Percentiles rank a stretch among this genome's conserved stretches.
Evolutionary conservation across 495 filamentous ascomycete genomes (phyloP).

Genomic region (Bombardia bombarda): DNA sequence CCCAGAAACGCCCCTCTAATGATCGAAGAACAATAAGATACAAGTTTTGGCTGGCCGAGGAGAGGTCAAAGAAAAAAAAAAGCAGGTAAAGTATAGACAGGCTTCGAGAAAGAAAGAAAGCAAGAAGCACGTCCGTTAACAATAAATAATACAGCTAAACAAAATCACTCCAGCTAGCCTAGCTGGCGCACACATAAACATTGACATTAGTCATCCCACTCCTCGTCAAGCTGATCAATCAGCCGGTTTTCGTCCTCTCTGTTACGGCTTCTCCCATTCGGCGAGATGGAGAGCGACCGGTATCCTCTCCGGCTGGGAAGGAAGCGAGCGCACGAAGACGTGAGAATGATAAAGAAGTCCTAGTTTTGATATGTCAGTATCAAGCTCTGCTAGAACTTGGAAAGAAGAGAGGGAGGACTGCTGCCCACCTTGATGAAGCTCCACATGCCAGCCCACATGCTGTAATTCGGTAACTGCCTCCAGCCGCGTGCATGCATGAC

Average conservation of each 20-base stretch:
- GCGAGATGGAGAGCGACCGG: constrained; percentile 43
- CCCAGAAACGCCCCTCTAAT: too few relatives aligned
- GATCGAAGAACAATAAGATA: too few relatives aligned
- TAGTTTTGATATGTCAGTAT: constrained; percentile 24
- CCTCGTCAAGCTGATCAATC: constrained; percentile 94
- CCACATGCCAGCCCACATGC: constrained; percentile 81
- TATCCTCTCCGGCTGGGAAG: constrained; percentile 59
- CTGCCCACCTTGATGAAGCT: constrained; percentile 66
- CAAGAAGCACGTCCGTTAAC: too few relatives aligned
- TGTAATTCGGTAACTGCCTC: constrained; percentile 92
- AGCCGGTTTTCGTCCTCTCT: constrained; percentile 84
- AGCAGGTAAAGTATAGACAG: too few relatives aligned
- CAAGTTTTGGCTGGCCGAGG: too few relatives aligned
- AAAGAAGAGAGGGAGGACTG: not conserved
- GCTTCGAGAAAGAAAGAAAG: too few relatives aligned
- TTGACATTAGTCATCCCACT: constrained; percentile 64
- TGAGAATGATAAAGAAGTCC: constrained; percentile 76
- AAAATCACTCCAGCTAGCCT: too few relatives aligned
- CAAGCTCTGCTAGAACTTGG: not conserved
- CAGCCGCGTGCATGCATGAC: constrained; percentile 93
- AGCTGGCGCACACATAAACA: too few relatives aligned
- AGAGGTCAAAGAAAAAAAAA: too few relatives aligned
- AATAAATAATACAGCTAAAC: too few relatives aligned
- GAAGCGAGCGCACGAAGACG: constrained; percentile 65
- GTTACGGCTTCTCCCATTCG: constrained; percentile 35